phyloP scores from a whole-genome alignment of 2,329 filamentous ascomycete species.

The Lasiodiplodia theobromae region DNA sequence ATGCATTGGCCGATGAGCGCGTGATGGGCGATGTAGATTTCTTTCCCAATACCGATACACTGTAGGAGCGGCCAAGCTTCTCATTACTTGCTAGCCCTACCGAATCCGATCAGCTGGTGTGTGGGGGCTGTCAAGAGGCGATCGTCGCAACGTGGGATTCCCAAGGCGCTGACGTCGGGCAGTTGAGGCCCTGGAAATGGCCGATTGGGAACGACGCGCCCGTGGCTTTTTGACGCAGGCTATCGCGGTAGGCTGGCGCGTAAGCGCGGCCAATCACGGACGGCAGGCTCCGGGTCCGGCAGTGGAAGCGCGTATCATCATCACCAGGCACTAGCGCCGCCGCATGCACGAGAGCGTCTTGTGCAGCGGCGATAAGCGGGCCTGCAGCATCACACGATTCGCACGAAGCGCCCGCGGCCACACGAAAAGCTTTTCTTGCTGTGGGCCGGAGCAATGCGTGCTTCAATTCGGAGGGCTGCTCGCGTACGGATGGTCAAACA shows the following conservation, averaged over 20 bases:
- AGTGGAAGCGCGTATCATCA: slow-evolving; percentile 19
- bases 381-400: not conserved
- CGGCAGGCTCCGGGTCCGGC: slow-evolving; percentile 12
- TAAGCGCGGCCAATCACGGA: slow-evolving; percentile 15
- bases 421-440: slow-evolving; percentile 4
- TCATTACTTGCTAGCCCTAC: not conserved
- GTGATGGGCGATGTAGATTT: slow-evolving; percentile 20
- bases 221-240: slow-evolving; percentile 9
- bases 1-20: slow-evolving; percentile 14
- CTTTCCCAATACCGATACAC: slow-evolving; percentile 13
- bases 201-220: slow-evolving; percentile 17
- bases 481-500: slow-evolving; percentile 23
- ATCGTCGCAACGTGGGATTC: slow-evolving; percentile 10
- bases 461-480: slow-evolving; percentile 18
- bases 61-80: slow-evolving; percentile 7
- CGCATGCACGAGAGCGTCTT: slow-evolving; percentile 5
- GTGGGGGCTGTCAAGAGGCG: slow-evolving; percentile 1
- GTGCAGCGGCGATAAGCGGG: slow-evolving; percentile 28
- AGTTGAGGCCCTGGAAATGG: slow-evolving; percentile 1
- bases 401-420: slow-evolving; percentile 9
- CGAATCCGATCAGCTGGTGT: slow-evolving; percentile 13
- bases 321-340: slow-evolving; percentile 24
- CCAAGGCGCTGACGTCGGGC: slow-evolving; percentile 24
- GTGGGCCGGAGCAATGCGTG: slow-evolving; percentile 10
- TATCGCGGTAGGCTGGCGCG: slow-evolving; percentile 19